These are phyloP conservation scores for Colletotrichum tamarilloi DNA, from an alignment of 2,329 filamentous ascomycete species.

Conservation along the genomic window DNA sequence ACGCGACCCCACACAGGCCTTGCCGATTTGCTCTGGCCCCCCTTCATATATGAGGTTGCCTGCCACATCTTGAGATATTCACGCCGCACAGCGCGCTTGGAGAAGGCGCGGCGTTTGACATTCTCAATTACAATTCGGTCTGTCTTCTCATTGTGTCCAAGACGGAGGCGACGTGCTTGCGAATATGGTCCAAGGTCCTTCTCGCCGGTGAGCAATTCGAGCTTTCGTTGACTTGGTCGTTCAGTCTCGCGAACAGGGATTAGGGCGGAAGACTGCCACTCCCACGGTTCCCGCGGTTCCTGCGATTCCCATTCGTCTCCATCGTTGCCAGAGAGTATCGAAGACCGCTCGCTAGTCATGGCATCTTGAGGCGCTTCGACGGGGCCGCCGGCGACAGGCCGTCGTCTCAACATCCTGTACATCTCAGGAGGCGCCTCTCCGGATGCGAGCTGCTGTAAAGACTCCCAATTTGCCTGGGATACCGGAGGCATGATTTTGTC, in stretches of 20 bases:
- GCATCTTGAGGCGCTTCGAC: neutral
- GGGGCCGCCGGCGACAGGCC: slow-evolving; percentile 43
- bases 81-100: slow-evolving; percentile 57
- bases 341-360: neutral
- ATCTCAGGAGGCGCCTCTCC: slow-evolving; percentile 51
- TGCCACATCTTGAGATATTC: slow-evolving; percentile 60
- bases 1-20: slow-evolving; percentile 59
- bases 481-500: slow-evolving; percentile 66
- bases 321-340: neutral
- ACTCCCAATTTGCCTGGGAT: slow-evolving; percentile 64
- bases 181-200: slow-evolving; percentile 52
- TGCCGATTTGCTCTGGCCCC: slow-evolving; percentile 41
- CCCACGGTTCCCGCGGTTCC: slow-evolving; percentile 46
- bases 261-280: slow-evolving; percentile 57
- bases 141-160: neutral
- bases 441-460: slow-evolving; percentile 57
- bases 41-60: slow-evolving; percentile 54
- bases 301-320: slow-evolving; percentile 39
- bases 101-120: neutral
- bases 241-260: slow-evolving; percentile 53
- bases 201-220: slow-evolving; percentile 49
- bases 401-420: slow-evolving; percentile 51
- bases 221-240: slow-evolving; percentile 46
- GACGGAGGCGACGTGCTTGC: slow-evolving; percentile 33
- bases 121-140: no score